Conservation (phyloP, 108 stramenopile genomes). For the Nitzschia sp. region DNA sequence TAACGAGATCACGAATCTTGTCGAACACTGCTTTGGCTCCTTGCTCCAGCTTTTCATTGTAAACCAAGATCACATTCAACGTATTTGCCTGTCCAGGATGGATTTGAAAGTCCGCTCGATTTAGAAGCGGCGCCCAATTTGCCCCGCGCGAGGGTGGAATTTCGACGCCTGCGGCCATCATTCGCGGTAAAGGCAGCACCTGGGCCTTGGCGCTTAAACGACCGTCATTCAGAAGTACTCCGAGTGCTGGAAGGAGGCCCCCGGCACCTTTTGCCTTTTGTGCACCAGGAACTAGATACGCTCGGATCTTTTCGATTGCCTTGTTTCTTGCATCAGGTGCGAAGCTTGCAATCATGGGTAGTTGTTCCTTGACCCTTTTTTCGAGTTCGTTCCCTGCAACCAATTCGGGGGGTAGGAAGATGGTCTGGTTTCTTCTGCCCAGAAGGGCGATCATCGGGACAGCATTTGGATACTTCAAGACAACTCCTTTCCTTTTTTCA, state of each 20-base stretch:
- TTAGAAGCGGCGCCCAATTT: constrained; percentile 56
- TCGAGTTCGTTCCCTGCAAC: constrained; percentile 66
- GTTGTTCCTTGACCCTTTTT: constrained; percentile 41
- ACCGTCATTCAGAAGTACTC: constrained; percentile 36
- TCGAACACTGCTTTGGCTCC: constrained; percentile 37
- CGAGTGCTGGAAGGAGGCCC: constrained; percentile 51
- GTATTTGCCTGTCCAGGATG: constrained; percentile 34
- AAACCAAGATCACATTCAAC: constrained; percentile 52
- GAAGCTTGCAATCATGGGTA: constrained; percentile 68
- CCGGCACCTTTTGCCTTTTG: constrained; percentile 47
- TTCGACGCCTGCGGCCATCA: constrained; percentile 51
- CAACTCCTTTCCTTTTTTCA: constrained; percentile 33
- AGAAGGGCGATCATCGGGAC: constrained; percentile 55
- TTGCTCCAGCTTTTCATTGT: constrained; percentile 27
- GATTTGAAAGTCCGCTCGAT: constrained; percentile 49
- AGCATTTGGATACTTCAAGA: constrained; percentile 52
- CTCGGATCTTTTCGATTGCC: constrained; percentile 54
- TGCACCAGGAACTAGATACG: constrained; percentile 55
- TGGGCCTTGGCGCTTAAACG: constrained; percentile 36
- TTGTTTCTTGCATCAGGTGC: constrained; percentile 42
- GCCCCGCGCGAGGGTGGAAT: constrained; percentile 43
- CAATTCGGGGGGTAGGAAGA: constrained; percentile 62
- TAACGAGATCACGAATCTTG: constrained; percentile 39
- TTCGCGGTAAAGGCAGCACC: constrained; percentile 45
- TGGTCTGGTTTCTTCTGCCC: constrained; percentile 42